These are phyloP conservation scores for Penicillium concentricum DNA, from an alignment of 2,329 filamentous ascomycete species.

Conservation along the genomic window DNA sequence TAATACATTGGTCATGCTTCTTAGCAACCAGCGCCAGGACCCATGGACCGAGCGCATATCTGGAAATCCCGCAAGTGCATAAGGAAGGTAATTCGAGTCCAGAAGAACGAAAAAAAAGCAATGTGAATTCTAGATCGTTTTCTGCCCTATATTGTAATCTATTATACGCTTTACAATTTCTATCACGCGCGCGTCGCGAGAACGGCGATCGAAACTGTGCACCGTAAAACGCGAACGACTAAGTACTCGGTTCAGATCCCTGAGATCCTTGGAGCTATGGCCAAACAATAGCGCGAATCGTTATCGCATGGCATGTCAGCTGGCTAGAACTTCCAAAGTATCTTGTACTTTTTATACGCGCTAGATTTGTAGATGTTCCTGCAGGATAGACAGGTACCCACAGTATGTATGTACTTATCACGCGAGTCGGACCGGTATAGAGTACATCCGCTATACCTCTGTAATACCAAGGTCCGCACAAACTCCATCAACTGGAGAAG, in stretches of 20 bases:
- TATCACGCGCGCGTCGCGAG: conserved; percentile 9
- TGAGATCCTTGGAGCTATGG: conserved; percentile 4
- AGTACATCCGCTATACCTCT: neutral
- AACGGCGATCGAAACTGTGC: neutral
- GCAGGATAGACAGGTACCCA: conserved; percentile 7
- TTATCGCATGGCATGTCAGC: conserved; percentile 11
- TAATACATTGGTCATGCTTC: conserved; percentile 27
- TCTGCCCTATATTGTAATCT: neutral
- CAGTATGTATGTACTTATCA: neutral
- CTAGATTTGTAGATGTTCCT: neutral
- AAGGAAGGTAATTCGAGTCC: neutral
- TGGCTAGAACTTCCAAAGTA: neutral
- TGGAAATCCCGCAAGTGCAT: conserved; percentile 20
- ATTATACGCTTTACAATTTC: neutral
- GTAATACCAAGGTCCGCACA: conserved; percentile 11
- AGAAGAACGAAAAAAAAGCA: neutral
- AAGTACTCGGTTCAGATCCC: conserved; percentile 9
- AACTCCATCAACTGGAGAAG: conserved; percentile 15
- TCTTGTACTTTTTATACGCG: neutral
- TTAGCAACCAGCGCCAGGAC: conserved; percentile 25
- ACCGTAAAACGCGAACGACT: conserved; percentile 7
- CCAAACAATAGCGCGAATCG: conserved; percentile 8
- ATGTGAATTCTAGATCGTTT: neutral
- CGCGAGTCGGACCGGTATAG: neutral
- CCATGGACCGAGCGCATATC: conserved; percentile 24